Conservation (phyloP, 139 green algal species). For the Coelastrella sp. region DNA sequence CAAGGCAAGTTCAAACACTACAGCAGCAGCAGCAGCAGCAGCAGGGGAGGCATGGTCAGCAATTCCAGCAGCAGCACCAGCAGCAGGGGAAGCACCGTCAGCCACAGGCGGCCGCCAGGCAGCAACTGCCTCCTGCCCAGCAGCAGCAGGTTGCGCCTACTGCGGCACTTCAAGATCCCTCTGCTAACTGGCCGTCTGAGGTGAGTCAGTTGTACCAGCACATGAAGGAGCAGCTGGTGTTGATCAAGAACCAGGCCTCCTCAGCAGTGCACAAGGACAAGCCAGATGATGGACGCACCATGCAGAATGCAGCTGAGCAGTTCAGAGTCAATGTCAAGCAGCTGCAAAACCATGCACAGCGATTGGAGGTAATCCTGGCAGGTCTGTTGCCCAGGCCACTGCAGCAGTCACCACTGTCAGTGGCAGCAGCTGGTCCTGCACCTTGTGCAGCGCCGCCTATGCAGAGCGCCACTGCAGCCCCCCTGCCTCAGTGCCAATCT, state of each 20-base stretch:
- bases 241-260: conserved; percentile 4
- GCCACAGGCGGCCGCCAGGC: neutral
- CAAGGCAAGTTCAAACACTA: neutral
- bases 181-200: neutral
- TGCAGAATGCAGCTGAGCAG: conserved; percentile 34
- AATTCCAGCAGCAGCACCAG: neutral
- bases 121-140: neutral
- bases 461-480: neutral
- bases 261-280: neutral
- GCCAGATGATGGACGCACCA: neutral
- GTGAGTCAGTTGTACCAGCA: neutral
- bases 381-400: neutral
- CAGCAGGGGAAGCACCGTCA: neutral
- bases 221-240: neutral
- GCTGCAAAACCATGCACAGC: conserved; percentile 11
- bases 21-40: conserved; percentile 18
- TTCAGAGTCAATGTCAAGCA: conserved; percentile 30
- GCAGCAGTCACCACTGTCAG: neutral
- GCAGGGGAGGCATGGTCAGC: neutral
- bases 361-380: neutral
- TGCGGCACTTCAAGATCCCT: neutral
- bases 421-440: neutral
- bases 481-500: too few relatives aligned
- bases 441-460: neutral
- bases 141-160: neutral